phyloP scores from a whole-genome alignment of 2,329 filamentous ascomycete genomes.

The Colletotrichum eremochloae region DNA sequence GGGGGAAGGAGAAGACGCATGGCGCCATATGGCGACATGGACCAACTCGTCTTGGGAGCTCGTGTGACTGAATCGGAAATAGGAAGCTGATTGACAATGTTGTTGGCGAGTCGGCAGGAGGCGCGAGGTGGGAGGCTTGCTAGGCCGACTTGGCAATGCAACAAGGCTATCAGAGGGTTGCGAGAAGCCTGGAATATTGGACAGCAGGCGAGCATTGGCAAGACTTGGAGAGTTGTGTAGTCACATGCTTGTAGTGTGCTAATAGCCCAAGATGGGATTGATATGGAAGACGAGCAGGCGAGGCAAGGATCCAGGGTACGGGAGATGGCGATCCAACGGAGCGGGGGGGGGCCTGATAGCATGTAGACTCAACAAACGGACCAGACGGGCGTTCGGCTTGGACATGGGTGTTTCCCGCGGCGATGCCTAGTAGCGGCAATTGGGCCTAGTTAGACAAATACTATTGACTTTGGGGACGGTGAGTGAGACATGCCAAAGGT shows the following conservation, averaged over 20 bases:
- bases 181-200: neutral
- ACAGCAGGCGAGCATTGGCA: neutral
- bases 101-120: constrained; percentile 7
- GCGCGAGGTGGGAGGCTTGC: constrained; percentile 5
- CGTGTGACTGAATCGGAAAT: constrained; percentile 16
- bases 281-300: neutral
- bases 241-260: neutral
- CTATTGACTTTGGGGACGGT: neutral
- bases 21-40: constrained; percentile 36
- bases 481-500: neutral
- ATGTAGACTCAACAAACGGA: neutral
- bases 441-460: neutral
- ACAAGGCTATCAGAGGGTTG: constrained; percentile 32
- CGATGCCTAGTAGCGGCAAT: constrained; percentile 1
- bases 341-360: neutral
- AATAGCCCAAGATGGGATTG: neutral
- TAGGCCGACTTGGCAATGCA: constrained; percentile 40
- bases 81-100: constrained; percentile 36
- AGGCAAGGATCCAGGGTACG: neutral
- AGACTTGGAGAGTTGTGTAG: neutral
- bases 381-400: neutral
- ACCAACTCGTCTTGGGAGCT: constrained; percentile 6
- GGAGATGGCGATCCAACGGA: neutral
- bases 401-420: neutral
- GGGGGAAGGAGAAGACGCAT: constrained; percentile 40